phyloP scores from a whole-genome alignment of 2,329 filamentous ascomycete genomes.

The Pestalotiopsis sp. region DNA sequence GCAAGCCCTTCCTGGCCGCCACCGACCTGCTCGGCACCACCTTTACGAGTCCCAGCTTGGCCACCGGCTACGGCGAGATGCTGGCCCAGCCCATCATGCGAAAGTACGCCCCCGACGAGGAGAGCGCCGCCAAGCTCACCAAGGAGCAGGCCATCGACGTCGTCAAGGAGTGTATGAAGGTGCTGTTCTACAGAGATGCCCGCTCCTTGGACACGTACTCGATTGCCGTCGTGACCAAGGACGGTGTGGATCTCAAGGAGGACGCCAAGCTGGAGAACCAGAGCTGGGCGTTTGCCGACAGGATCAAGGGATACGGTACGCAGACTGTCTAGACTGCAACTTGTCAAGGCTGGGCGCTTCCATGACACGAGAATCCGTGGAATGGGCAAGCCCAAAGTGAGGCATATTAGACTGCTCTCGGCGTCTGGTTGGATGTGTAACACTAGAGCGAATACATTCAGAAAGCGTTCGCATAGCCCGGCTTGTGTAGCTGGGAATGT shows the following conservation, averaged over 20 bases:
- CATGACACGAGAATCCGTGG: neutral
- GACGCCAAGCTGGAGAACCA: constrained; percentile 89
- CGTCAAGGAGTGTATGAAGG: constrained; percentile 95
- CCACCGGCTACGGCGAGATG: constrained; percentile 92
- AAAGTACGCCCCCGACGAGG: constrained; percentile 81
- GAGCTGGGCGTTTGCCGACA: constrained; percentile 97
- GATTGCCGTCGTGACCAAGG: constrained; percentile 85
- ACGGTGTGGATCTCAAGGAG: constrained; percentile 83
- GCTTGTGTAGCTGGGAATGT: neutral
- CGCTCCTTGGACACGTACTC: constrained; percentile 90
- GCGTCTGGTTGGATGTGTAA: constrained; percentile 1
- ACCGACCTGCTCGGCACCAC: constrained; percentile 93
- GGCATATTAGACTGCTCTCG: neutral
- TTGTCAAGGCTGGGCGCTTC: neutral
- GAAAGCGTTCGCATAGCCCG: neutral
- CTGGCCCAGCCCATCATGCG: constrained; percentile 92
- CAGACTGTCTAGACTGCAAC: constrained; percentile 61
- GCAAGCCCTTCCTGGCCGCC: constrained; percentile 85
- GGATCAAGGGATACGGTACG: constrained; percentile 92
- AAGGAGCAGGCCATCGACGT: constrained; percentile 79
- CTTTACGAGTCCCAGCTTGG: constrained; percentile 83
- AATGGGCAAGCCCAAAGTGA: neutral
- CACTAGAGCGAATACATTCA: constrained; percentile 3
- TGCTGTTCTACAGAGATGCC: constrained; percentile 95
- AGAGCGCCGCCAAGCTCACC: constrained; percentile 68